Evolutionary conservation across 2,329 filamentous ascomycete genomes (phyloP).

Genomic region (Cryphonectria carpinicola): DNA sequence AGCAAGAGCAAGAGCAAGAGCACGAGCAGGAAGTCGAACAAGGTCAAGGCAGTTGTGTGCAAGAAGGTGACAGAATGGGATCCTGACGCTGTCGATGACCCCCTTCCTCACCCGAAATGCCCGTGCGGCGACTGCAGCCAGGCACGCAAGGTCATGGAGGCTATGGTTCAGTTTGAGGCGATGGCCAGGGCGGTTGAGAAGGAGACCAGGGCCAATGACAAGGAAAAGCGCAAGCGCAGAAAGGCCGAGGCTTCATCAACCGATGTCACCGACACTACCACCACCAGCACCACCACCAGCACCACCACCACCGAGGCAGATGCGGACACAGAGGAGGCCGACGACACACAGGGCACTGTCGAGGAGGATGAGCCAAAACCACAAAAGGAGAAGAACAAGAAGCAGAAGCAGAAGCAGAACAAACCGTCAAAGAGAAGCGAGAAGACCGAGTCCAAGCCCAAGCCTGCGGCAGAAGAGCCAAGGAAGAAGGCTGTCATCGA

Average conservation of each 20-base stretch:
- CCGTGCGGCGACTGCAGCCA: constrained; percentile 39
- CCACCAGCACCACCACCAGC: neutral
- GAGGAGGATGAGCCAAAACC: constrained; percentile 32
- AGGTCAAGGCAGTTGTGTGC: constrained; percentile 25
- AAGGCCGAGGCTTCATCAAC: constrained; percentile 20
- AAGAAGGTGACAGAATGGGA: constrained; percentile 22
- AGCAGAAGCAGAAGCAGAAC: constrained; percentile 19
- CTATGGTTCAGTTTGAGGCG: constrained; percentile 23
- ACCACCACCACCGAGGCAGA: constrained; percentile 16
- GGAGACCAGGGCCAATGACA: constrained; percentile 5
- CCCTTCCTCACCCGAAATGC: constrained; percentile 43
- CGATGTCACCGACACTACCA: constrained; percentile 11
- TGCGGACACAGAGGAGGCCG: constrained; percentile 16
- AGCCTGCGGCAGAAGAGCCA: constrained; percentile 25
- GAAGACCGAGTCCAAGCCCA: constrained; percentile 19
- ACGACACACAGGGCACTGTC: constrained; percentile 18
- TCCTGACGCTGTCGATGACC: constrained; percentile 31
- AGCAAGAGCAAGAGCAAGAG: constrained; percentile 18
- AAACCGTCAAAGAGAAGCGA: constrained; percentile 6
- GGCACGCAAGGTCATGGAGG: constrained; percentile 35
- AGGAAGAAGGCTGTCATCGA: constrained; percentile 26
- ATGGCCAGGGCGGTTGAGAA: constrained; percentile 12
- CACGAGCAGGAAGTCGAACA: constrained; percentile 28
- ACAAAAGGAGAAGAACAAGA: constrained; percentile 22
- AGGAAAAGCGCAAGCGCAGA: constrained; percentile 32